Evolutionary conservation across 2,329 filamentous ascomycete species (phyloP).

Genomic region (Botrytis fragariae): DNA sequence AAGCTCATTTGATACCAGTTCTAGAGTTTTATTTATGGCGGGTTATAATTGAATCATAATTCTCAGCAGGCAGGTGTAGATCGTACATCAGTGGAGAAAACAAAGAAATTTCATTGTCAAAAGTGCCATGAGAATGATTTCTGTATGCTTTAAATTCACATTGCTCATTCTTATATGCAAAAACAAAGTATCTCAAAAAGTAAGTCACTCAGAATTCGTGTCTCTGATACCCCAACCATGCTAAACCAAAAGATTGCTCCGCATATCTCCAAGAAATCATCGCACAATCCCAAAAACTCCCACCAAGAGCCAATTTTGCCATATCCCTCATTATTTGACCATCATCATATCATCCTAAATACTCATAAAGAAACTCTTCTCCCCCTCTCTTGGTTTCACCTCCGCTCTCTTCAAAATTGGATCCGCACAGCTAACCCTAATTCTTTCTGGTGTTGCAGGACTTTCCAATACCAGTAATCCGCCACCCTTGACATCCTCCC

Average conservation of each 20-base stretch:
- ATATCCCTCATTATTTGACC: neutral
- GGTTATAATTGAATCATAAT: neutral
- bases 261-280: neutral
- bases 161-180: neutral
- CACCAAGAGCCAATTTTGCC: neutral
- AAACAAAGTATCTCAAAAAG: neutral
- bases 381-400: constrained; percentile 70
- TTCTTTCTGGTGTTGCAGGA: constrained; percentile 81
- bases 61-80: neutral
- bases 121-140: neutral
- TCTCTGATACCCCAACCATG: neutral
- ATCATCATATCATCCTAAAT: constrained; percentile 26
- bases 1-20: neutral
- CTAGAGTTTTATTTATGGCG: neutral
- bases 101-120: neutral
- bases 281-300: neutral
- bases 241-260: neutral
- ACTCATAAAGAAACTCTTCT: constrained; percentile 76
- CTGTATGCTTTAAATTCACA: neutral
- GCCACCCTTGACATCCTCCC: constrained; percentile 31
- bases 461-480: constrained; percentile 65
- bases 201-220: neutral
- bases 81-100: neutral
- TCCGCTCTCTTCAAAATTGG: constrained; percentile 72
- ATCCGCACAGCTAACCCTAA: constrained; percentile 74